Percentiles rank a stretch among this genome's conserved stretches.
Evolutionary conservation across 1,284 basidiomycete species (phyloP).

Genomic region (Abortiporus biennis): DNA sequence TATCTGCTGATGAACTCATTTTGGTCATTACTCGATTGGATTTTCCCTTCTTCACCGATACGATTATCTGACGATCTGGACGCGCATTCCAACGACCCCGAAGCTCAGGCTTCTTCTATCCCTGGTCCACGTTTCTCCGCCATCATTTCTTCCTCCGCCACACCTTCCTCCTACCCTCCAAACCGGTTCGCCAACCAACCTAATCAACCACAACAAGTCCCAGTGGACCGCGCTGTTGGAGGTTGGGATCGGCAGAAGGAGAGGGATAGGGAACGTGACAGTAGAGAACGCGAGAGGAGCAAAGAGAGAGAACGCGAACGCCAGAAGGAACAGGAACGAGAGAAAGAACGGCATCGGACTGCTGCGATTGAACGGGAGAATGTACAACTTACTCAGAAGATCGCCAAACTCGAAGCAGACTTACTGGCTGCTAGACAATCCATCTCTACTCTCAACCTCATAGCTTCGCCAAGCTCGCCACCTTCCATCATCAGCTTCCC

Average conservation of each 20-base stretch:
- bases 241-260: slow-evolving; percentile 3
- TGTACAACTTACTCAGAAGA: slow-evolving; percentile 17
- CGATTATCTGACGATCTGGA: slow-evolving; percentile 9
- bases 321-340: slow-evolving; percentile 16
- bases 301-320: slow-evolving; percentile 15
- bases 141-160: not conserved
- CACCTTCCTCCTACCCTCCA: slow-evolving; percentile 2
- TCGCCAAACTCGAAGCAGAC: slow-evolving; percentile 15
- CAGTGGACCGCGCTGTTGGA: not conserved
- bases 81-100: slow-evolving; percentile 5
- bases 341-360: slow-evolving; percentile 19
- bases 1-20: slow-evolving; percentile 10
- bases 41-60: slow-evolving; percentile 5
- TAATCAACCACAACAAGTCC: not conserved
- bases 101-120: slow-evolving; percentile 1
- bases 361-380: slow-evolving; percentile 23
- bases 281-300: slow-evolving; percentile 13
- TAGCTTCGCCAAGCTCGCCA: slow-evolving; percentile 5
- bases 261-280: slow-evolving; percentile 16
- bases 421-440: slow-evolving; percentile 11
- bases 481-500: slow-evolving; percentile 5
- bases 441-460: slow-evolving; percentile 9
- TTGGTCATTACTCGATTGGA: slow-evolving; percentile 7
- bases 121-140: not conserved
- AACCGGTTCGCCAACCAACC: not conserved